Conservation (phyloP, 1,284 basidiomycete species). For the Cutaneotrichosporon sp. region DNA sequence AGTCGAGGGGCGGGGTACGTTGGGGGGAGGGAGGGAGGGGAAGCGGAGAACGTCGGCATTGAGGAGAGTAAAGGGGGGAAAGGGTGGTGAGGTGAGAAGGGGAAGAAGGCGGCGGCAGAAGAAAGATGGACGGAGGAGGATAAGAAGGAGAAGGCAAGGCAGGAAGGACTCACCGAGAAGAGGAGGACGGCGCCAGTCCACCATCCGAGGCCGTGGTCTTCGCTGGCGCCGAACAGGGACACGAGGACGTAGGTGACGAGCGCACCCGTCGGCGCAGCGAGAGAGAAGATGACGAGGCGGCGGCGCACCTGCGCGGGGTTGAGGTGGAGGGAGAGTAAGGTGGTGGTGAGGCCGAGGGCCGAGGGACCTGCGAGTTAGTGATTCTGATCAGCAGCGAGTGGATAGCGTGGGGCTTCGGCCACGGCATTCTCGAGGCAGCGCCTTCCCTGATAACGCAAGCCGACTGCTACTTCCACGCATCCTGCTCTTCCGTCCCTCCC, state of each 20-base stretch:
- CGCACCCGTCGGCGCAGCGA: slow-evolving; percentile 75
- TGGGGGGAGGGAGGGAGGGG: background rate
- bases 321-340: slow-evolving; percentile 72
- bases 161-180: slow-evolving; percentile 47
- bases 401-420: too few species aligned
- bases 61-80: too few species aligned
- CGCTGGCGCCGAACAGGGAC: slow-evolving; percentile 57
- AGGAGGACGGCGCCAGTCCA: slow-evolving; percentile 64
- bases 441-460: too few species aligned
- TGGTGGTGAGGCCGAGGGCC: slow-evolving; percentile 76
- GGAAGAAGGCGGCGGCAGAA: background rate
- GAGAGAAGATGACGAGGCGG: slow-evolving; percentile 73
- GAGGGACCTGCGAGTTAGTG: slow-evolving; percentile 67
- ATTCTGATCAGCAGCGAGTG: too few species aligned
- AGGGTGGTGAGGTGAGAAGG: background rate
- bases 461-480: too few species aligned
- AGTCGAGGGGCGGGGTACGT: background rate
- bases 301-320: slow-evolving; percentile 67
- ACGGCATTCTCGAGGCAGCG: too few species aligned
- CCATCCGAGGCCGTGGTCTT: slow-evolving; percentile 41
- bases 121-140: background rate
- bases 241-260: slow-evolving; percentile 69
- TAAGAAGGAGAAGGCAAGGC: background rate
- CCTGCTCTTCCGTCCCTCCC: too few species aligned
- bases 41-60: background rate